phyloP scores from a whole-genome alignment of 805 yeast species.

The Lachancea sp. region DNA sequence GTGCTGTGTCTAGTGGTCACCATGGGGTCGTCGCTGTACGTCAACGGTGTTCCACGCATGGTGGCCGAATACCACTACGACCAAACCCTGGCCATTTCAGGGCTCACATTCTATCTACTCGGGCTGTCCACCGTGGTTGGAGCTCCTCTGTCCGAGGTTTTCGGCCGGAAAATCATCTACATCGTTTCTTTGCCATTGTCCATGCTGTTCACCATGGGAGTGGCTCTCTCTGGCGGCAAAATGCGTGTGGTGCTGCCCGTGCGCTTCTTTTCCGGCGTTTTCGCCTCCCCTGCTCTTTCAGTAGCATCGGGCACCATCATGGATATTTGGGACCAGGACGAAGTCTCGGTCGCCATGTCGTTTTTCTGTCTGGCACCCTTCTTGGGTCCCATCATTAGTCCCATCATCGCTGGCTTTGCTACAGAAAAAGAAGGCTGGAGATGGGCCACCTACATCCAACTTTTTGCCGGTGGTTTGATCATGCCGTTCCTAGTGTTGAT shows the following conservation, averaged over 20 bases:
- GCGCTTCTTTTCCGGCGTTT: conserved; percentile 67
- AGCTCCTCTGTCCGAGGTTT: conserved; percentile 65
- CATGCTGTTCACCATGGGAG: conserved; percentile 69
- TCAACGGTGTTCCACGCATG: conserved; percentile 56
- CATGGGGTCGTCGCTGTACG: conserved; percentile 68
- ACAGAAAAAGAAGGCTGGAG: conserved; percentile 56
- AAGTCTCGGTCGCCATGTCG: conserved; percentile 68
- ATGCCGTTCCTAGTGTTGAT: conserved; percentile 42
- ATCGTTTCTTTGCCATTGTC: conserved; percentile 54
- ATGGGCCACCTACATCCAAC: conserved; percentile 67
- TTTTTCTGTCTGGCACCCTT: conserved; percentile 75
- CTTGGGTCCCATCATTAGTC: conserved; percentile 74
- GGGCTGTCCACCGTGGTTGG: conserved; percentile 71
- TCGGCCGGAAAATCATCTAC: conserved; percentile 62
- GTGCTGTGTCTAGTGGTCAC: conserved; percentile 60
- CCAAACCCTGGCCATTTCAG: conserved; percentile 57
- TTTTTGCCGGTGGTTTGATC: conserved; percentile 56
- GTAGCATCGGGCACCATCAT: conserved; percentile 79
- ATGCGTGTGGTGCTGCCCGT: conserved; percentile 58
- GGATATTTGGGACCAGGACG: conserved; percentile 65
- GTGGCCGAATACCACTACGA: conserved; percentile 43
- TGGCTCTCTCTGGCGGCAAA: conserved; percentile 52
- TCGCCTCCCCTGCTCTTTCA: conserved; percentile 78
- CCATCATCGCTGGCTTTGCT: conserved; percentile 68
- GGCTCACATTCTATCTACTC: conserved; percentile 60